A percentile compares a stretch with the other conserved stretches of the same genome.
phyloP scores from a whole-genome alignment of 768 basidiomycete genomes.

The Leccinum fibrillosum region DNA sequence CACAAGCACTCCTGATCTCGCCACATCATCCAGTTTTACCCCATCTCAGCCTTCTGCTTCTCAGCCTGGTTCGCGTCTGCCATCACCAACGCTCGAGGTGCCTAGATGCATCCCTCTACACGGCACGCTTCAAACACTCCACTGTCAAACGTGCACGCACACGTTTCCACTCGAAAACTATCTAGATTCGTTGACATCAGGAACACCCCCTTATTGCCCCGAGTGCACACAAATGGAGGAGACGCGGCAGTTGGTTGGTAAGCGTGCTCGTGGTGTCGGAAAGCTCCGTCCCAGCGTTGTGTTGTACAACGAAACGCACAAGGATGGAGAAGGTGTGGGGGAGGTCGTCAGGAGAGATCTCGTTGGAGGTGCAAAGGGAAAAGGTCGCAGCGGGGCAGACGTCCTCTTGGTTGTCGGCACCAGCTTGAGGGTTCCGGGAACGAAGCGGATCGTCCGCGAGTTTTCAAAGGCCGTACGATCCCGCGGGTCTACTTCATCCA shows the following conservation, averaged over 20 bases:
- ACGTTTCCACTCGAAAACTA: conserved; percentile 64
- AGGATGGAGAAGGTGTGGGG: conserved; percentile 84
- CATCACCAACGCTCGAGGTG: conserved; percentile 52
- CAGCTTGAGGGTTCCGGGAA: conserved; percentile 84
- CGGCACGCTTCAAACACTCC: conserved; percentile 74
- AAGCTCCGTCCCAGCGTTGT: conserved; percentile 84
- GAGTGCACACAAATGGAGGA: conserved; percentile 69
- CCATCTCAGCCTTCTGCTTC: conserved; percentile 15
- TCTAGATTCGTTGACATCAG: conserved; percentile 55
- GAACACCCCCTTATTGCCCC: conserved; percentile 73
- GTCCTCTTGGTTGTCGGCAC: conserved; percentile 88
- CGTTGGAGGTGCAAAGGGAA: conserved; percentile 64
- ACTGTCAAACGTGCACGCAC: conserved; percentile 79
- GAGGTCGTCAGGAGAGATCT: conserved; percentile 80
- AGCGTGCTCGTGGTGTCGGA: conserved; percentile 78
- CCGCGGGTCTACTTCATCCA: conserved; percentile 38
- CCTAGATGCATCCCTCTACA: conserved; percentile 90
- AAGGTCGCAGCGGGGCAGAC: conserved; percentile 73
- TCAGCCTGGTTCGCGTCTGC: conserved; percentile 36
- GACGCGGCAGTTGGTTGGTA: conserved; percentile 69
- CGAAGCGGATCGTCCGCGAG: conserved; percentile 87
- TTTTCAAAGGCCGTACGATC: conserved; percentile 74
- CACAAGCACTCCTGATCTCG: conserved; percentile 12
- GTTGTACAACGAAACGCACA: conserved; percentile 86
- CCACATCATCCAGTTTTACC: conserved; percentile 12